A percentile compares a stretch with the other conserved stretches of the same genome.
Evolutionary conservation across 148 eudicot genomes (phyloP).

Genomic region (Cornus suecica): DNA sequence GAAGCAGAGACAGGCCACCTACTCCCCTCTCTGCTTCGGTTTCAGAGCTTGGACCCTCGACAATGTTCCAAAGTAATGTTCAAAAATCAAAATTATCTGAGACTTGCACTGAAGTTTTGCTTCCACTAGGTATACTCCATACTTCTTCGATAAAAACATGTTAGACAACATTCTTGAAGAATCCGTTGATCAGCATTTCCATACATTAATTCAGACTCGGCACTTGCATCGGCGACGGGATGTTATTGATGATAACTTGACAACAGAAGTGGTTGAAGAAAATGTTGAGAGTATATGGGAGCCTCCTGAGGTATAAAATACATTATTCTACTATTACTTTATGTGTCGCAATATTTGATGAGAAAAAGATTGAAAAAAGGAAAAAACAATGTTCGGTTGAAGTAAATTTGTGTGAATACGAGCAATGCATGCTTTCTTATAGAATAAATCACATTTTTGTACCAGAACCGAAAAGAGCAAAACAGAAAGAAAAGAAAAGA

Average conservation of each 20-base stretch:
- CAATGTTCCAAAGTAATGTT: neutral
- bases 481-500: too few relatives aligned
- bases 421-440: neutral
- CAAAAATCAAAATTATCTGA: neutral
- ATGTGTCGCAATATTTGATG: neutral
- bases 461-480: too few relatives aligned
- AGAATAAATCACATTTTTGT: neutral
- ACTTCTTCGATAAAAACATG: slow-evolving; percentile 80
- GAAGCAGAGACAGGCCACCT: too few relatives aligned
- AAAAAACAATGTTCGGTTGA: too few relatives aligned
- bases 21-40: too few relatives aligned
- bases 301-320: slow-evolving; percentile 67
- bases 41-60: too few relatives aligned
- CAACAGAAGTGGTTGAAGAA: slow-evolving; percentile 74
- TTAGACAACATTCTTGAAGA: slow-evolving; percentile 92
- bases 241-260: slow-evolving; percentile 63
- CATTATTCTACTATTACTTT: neutral
- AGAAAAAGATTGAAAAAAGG: neutral
- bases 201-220: slow-evolving; percentile 71
- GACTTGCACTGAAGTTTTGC: neutral
- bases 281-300: slow-evolving; percentile 74
- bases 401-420: neutral
- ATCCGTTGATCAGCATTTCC: slow-evolving; percentile 86
- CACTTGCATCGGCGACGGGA: slow-evolving; percentile 66
- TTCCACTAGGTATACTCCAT: slow-evolving; percentile 82